A percentile compares a stretch with the other conserved stretches of the same genome.
Evolutionary conservation across 2,329 filamentous ascomycete species (phyloP).

Genomic region (Alternaria dauci): DNA sequence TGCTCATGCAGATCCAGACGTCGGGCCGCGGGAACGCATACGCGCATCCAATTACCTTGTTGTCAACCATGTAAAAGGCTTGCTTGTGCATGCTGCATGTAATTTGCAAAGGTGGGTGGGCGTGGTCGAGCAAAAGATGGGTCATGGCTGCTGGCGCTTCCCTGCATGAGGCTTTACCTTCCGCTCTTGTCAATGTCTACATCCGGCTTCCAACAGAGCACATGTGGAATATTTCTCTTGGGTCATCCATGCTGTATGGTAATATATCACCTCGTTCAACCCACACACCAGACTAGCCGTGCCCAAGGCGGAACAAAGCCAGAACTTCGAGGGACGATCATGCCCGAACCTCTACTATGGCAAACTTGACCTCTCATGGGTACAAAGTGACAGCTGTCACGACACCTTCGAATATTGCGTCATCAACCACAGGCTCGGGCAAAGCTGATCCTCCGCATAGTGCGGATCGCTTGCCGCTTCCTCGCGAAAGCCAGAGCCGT

Average conservation of each 20-base stretch:
- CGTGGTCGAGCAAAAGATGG: conserved; percentile 35
- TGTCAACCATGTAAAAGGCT: conserved; percentile 29
- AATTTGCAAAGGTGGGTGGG: conserved; percentile 35
- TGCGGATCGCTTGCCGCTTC: conserved; percentile 45
- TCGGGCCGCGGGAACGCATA: conserved; percentile 44
- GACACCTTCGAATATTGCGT: conserved; percentile 34
- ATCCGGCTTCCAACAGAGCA: conserved; percentile 16
- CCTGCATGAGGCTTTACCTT: conserved; percentile 30
- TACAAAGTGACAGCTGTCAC: conserved; percentile 11
- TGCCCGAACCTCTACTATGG: conserved; percentile 5
- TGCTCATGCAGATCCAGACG: conserved; percentile 49
- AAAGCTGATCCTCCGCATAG: conserved; percentile 39
- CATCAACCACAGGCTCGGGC: conserved; percentile 35
- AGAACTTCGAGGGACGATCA: not conserved
- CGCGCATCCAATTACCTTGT: conserved; percentile 39
- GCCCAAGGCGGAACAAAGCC: not conserved
- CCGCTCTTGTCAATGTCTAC: conserved; percentile 12
- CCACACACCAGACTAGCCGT: not conserved
- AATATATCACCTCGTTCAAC: conserved; percentile 2
- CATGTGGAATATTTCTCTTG: conserved; percentile 2
- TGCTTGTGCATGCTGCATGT: conserved; percentile 40
- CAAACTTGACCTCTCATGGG: conserved; percentile 18
- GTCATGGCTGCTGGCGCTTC: conserved; percentile 25
- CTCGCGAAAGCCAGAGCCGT: conserved; percentile 40
- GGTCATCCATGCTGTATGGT: not conserved